phyloP scores from a whole-genome alignment of 192 early-diverging fungal genomes.

The Powellomyces hirtus region DNA sequence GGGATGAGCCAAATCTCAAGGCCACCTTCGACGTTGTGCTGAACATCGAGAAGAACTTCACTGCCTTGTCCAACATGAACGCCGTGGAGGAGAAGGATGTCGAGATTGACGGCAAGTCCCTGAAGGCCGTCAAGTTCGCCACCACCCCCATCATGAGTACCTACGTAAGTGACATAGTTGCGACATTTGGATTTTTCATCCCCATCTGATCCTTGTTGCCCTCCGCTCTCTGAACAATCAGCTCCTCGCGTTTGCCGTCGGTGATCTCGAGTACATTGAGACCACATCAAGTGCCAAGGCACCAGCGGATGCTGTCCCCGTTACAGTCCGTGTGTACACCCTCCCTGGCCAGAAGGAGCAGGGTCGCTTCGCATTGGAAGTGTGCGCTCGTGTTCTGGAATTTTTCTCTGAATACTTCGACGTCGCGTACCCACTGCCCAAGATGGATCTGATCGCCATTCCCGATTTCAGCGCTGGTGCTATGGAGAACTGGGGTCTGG shows the following conservation, averaged over 20 bases:
- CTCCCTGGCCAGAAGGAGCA: constrained; percentile 73
- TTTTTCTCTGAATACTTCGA: constrained; percentile 85
- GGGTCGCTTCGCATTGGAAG: constrained; percentile 79
- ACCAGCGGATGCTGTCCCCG: constrained; percentile 63
- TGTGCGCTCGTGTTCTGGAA: constrained; percentile 73
- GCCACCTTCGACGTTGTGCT: constrained; percentile 92
- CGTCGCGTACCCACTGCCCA: constrained; percentile 89
- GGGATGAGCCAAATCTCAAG: constrained; percentile 95
- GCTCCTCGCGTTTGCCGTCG: constrained; percentile 88
- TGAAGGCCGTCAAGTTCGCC: constrained; percentile 84
- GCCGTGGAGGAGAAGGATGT: constrained; percentile 63
- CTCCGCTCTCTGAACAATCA: too few relatives aligned
- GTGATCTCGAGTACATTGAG: constrained; percentile 92
- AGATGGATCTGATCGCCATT: constrained; percentile 86
- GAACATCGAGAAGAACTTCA: constrained; percentile 68
- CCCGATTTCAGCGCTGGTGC: constrained; percentile 86
- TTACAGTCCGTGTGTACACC: constrained; percentile 85
- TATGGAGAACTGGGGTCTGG: constrained; percentile 98
- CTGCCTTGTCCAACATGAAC: constrained; percentile 93
- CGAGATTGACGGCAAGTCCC: constrained; percentile 46
- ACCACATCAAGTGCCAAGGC: constrained; percentile 59
- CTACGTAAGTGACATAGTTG: constrained; percentile 58
- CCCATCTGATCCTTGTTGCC: background rate
- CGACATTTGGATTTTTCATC: background rate
- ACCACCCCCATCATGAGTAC: constrained; percentile 93